Conservation (phyloP, 306 rosid species). For the Quercus suber region DNA sequence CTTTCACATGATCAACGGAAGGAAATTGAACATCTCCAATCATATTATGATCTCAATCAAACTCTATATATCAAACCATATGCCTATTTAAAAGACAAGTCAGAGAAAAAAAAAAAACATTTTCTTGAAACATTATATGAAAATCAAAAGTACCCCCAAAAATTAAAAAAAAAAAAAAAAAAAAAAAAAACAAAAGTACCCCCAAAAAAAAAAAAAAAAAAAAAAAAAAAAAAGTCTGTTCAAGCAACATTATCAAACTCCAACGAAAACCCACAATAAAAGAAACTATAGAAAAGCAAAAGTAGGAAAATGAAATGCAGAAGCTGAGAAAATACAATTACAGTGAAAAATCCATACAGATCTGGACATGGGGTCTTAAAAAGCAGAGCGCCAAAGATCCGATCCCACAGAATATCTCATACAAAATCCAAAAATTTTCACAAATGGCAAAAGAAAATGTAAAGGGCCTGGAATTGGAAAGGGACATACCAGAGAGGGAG, state of each 20-base stretch:
- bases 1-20: neutral
- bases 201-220: neutral
- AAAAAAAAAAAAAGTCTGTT: neutral
- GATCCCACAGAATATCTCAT: neutral
- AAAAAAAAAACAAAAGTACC: neutral
- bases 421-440: neutral
- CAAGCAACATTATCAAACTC: neutral
- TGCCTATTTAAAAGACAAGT: neutral
- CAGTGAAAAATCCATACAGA: conserved; percentile 34
- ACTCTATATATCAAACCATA: neutral
- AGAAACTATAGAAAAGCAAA: neutral
- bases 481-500: conserved; percentile 18
- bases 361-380: conserved; percentile 11
- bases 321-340: neutral
- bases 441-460: neutral
- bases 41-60: neutral
- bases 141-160: neutral
- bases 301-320: neutral
- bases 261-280: conserved; percentile 8
- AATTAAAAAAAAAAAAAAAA: too few relatives aligned
- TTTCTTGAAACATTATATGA: neutral
- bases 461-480: neutral
- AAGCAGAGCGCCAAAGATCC: neutral
- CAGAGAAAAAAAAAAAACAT: neutral
- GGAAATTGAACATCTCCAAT: neutral